These are phyloP conservation scores for Tausonia pullulans DNA, from an alignment of 1,284 basidiomycete genomes.

Conservation along the genomic window DNA sequence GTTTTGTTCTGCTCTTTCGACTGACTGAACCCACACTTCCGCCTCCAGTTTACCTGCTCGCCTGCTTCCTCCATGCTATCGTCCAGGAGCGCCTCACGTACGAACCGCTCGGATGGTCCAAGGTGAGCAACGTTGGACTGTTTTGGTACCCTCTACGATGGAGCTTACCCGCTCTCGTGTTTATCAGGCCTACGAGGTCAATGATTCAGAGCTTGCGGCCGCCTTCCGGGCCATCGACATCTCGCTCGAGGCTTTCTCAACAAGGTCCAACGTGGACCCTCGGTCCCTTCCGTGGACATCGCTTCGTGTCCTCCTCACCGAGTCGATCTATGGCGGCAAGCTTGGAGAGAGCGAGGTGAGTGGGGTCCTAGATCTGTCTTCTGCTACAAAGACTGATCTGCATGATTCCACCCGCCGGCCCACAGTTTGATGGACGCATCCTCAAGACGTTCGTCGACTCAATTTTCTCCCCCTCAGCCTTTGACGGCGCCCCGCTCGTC, in stretches of 20 bases:
- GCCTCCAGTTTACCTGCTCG: constrained; percentile 47
- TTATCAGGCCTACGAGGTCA: constrained; percentile 70
- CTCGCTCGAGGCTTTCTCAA: constrained; percentile 68
- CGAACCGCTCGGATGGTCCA: constrained; percentile 88
- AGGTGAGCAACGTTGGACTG: constrained; percentile 30
- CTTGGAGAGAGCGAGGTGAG: constrained; percentile 22
- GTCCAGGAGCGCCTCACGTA: constrained; percentile 92
- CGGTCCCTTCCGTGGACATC: constrained; percentile 86
- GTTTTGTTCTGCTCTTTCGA: not conserved
- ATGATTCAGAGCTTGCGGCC: constrained; percentile 92
- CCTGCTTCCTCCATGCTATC: constrained; percentile 88
- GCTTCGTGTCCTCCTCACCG: constrained; percentile 76
- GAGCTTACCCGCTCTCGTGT: not conserved
- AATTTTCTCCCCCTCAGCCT: constrained; percentile 73
- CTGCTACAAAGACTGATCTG: not conserved
- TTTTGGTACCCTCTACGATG: not conserved
- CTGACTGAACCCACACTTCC: constrained; percentile 14
- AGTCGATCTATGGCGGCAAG: constrained; percentile 87
- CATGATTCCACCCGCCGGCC: constrained; percentile 36
- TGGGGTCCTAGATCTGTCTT: not conserved
- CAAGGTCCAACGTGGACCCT: constrained; percentile 80
- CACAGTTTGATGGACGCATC: constrained; percentile 82
- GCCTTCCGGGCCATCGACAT: constrained; percentile 82
- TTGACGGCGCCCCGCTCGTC: constrained; percentile 43
- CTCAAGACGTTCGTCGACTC: constrained; percentile 83